Evolutionary conservation across 1,284 basidiomycete genomes (phyloP), one percentile per base, ranked within the genome.

Genomic region (Rhodotorula sp.): DNA sequence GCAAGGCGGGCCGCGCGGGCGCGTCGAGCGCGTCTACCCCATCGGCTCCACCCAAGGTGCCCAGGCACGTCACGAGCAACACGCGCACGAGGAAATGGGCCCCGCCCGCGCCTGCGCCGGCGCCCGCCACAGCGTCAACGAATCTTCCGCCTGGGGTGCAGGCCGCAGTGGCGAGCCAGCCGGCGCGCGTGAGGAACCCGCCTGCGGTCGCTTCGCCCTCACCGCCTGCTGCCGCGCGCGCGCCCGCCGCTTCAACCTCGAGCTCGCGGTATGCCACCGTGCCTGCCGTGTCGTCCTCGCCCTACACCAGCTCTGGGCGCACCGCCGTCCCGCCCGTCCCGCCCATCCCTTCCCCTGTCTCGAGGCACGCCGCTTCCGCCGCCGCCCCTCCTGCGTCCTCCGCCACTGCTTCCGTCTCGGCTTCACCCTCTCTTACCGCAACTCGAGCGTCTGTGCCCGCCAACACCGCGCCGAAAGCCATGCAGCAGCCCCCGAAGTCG

Each of bases 51-150:
- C 15, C 9, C 9, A 22, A 10, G 15, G 48, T 12, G 8, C 12
- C 32, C 41, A 29, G 36, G 54, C 21, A 29, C 22, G 12, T 27
- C 22, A 34, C 6, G 21, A 55, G 46, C 53, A 22, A 34, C 44
- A 58, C 56, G n/a, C 68, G 56, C 27, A 15, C 32, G 51, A 57
- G 51, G 13, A 48, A 36, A 7, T 56, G 59, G 58, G 56, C 63
- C 21, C 46, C 57, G 36, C n/a, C n/a, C 15, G 50, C 50, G 25
- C 25, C 37, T 17, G 36, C 54, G 22, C 39, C 37, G 6, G 39
- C 2, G 2, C 22, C 51, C 17, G 29, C 50, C 10, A 3, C 57
- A 7, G 32, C 51, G 3, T 41, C 29, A 17, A 5, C 39, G n/a
- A 17, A 1, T 19, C 44, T 44, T 21, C 44, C 44, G 44, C 3